phyloP scores from a whole-genome alignment of 2,329 filamentous ascomycete genomes.

The Penicillium sp. region DNA sequence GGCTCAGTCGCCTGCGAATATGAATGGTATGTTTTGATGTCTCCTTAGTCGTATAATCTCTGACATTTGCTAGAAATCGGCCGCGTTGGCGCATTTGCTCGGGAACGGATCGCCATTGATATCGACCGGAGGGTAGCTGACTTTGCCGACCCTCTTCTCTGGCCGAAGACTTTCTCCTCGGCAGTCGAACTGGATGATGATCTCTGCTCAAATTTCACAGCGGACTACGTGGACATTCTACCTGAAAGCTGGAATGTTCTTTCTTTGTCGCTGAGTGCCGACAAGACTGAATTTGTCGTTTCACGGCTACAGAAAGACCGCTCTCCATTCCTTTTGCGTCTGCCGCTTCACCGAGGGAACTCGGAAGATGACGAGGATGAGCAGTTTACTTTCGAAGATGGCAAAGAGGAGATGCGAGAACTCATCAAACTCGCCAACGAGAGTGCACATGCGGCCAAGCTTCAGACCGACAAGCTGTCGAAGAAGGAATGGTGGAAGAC shows the following conservation, averaged over 20 bases:
- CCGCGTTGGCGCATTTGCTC: conserved; percentile 40
- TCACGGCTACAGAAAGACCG: conserved; percentile 75
- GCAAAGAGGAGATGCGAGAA: conserved; percentile 72
- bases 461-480: conserved; percentile 69
- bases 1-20: conserved; percentile 35
- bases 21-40: conserved; percentile 34
- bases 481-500: conserved; percentile 87
- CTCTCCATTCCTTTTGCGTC: conserved; percentile 77
- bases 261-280: conserved; percentile 79
- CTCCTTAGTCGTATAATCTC: background rate
- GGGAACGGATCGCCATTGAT: conserved; percentile 39
- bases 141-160: conserved; percentile 47
- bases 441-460: conserved; percentile 70
- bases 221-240: conserved; percentile 79
- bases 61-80: conserved; percentile 36
- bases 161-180: conserved; percentile 42
- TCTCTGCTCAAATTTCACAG: conserved; percentile 65
- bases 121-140: conserved; percentile 47
- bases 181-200: conserved; percentile 19
- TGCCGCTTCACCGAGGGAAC: conserved; percentile 79
- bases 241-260: conserved; percentile 79
- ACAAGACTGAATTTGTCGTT: conserved; percentile 77
- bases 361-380: conserved; percentile 73
- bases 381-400: conserved; percentile 77
- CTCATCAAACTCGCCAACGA: conserved; percentile 79